Conservation (phyloP, 1,139 yeast genomes). For the Protomyces macrosporus region DNA sequence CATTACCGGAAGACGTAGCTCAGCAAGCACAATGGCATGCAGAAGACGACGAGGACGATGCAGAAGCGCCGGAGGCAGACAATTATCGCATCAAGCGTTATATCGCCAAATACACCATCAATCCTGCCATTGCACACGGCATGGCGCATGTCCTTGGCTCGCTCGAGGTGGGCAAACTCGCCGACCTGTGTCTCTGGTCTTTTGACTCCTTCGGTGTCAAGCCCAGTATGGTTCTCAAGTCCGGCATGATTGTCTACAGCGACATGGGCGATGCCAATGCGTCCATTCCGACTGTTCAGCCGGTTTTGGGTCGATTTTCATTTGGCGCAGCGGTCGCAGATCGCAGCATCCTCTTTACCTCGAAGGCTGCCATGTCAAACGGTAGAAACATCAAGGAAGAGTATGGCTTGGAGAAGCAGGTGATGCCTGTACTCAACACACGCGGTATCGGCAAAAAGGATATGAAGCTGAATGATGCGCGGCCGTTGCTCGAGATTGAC, state of each 20-base stretch:
- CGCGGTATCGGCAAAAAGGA: constrained; percentile 27
- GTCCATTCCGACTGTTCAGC: constrained; percentile 28
- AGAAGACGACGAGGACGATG: constrained; percentile 10
- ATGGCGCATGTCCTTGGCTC: constrained; percentile 26
- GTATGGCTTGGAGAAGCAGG: constrained; percentile 27
- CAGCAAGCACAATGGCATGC: background rate
- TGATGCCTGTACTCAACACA: constrained; percentile 19
- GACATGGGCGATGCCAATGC: constrained; percentile 29
- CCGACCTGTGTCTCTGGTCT: constrained; percentile 28
- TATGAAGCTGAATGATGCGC: constrained; percentile 24
- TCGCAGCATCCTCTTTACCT: constrained; percentile 22
- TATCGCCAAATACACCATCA: constrained; percentile 28
- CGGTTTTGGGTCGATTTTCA: constrained; percentile 25
- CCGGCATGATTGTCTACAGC: constrained; percentile 27
- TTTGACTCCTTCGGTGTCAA: constrained; percentile 23
- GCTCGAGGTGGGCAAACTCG: constrained; percentile 29
- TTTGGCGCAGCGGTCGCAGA: constrained; percentile 27
- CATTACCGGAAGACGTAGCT: constrained; percentile 20
- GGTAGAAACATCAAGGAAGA: constrained; percentile 12
- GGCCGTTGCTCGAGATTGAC: constrained; percentile 26
- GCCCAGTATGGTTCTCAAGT: constrained; percentile 25
- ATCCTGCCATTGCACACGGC: constrained; percentile 29
- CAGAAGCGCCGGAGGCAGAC: constrained; percentile 19
- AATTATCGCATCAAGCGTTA: constrained; percentile 30
- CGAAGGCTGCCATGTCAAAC: constrained; percentile 17